A percentile compares a stretch with the other conserved stretches of the same genome.
Conservation (phyloP, 2,329 filamentous ascomycete genomes). For the Stagonosporopsis chrysanthemi region DNA sequence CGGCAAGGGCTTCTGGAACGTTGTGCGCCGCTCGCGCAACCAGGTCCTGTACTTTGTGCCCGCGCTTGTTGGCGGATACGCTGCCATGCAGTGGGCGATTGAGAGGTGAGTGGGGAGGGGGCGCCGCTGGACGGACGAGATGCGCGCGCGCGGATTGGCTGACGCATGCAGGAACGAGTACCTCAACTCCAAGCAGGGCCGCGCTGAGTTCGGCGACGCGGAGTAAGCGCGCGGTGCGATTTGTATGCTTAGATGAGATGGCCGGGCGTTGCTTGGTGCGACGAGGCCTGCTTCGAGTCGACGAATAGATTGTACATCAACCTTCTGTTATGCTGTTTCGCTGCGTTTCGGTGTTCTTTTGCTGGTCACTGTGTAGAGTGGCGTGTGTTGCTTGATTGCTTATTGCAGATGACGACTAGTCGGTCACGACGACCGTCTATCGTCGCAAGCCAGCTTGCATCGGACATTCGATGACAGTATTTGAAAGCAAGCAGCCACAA, state of each 20-base stretch:
- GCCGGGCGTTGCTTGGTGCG: slow-evolving; percentile 15
- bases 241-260: slow-evolving; percentile 26
- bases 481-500: too few relatives aligned
- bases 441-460: too few relatives aligned
- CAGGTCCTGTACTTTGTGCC: slow-evolving; percentile 92
- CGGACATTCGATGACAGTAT: too few relatives aligned
- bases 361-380: neutral
- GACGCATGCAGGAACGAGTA: slow-evolving; percentile 71
- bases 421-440: neutral
- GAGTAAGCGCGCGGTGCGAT: slow-evolving; percentile 39
- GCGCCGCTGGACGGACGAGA: too few relatives aligned
- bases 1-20: slow-evolving; percentile 93
- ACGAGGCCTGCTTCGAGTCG: slow-evolving; percentile 24
- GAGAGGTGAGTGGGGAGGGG: slow-evolving; percentile 79
- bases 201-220: slow-evolving; percentile 59
- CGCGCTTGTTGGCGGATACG: slow-evolving; percentile 79
- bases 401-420: neutral
- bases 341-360: neutral
- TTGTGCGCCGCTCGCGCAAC: slow-evolving; percentile 81
- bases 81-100: slow-evolving; percentile 86
- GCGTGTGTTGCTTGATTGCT: neutral
- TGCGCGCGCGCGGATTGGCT: neutral
- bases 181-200: slow-evolving; percentile 80
- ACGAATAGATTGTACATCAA: slow-evolving; percentile 37
- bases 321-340: neutral